A percentile compares a stretch with the other conserved stretches of the same genome.
These are phyloP conservation scores for Melampsora americana DNA, from an alignment of 1,284 basidiomycete genomes.

Conservation along the genomic window DNA sequence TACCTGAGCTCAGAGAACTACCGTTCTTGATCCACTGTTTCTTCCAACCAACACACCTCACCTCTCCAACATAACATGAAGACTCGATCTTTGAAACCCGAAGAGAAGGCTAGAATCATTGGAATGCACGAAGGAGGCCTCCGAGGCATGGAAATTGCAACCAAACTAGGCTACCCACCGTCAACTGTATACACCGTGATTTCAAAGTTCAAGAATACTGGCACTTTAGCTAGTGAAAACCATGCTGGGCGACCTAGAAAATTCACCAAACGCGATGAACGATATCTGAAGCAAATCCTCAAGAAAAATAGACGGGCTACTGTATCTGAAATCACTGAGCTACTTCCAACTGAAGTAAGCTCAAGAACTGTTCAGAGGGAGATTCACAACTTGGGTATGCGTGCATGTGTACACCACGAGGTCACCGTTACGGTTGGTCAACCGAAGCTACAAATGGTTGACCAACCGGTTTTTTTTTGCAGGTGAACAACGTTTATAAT, in stretches of 20 bases:
- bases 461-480: no score
- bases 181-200: slow-evolving; percentile 2
- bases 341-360: no score
- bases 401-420: no score
- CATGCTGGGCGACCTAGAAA: background rate
- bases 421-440: no score
- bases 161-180: background rate
- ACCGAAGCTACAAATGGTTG: no score
- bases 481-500: no score
- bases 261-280: background rate
- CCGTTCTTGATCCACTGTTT: no score
- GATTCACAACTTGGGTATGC: no score
- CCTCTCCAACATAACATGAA: background rate
- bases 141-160: background rate
- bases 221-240: background rate
- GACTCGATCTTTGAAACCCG: background rate
- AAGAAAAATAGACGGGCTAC: no score
- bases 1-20: no score
- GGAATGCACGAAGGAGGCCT: background rate
- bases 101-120: background rate
- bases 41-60: background rate
- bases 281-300: background rate
- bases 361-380: no score
- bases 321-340: no score
- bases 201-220: background rate